Percentiles rank a stretch among this genome's conserved stretches.
Evolutionary conservation across 768 basidiomycete genomes (phyloP).

Genomic region (Rhodotorula babjevae): DNA sequence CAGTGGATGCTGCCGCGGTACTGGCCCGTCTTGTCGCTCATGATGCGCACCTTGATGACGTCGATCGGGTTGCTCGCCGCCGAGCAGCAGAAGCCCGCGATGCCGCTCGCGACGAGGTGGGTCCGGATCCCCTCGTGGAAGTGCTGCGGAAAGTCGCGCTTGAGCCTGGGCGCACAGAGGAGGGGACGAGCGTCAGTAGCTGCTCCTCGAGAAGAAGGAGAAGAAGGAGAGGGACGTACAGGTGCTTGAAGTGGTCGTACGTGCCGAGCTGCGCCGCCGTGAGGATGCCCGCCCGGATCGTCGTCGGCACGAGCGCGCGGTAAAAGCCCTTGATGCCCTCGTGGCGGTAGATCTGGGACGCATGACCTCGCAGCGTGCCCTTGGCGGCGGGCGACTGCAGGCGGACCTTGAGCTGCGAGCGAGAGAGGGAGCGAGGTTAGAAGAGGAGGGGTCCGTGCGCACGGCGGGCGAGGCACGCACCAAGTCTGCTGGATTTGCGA

Average conservation of each 20-base stretch:
- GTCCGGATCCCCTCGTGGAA: conserved; percentile 41
- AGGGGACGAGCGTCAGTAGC: neutral
- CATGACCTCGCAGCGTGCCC: conserved; percentile 27
- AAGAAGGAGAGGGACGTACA: conserved; percentile 5
- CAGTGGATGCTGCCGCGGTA: conserved; percentile 36
- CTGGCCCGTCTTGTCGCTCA: conserved; percentile 38
- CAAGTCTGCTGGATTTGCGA: conserved; percentile 42
- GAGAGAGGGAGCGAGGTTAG: neutral
- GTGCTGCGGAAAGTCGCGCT: conserved; percentile 31
- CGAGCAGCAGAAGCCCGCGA: conserved; percentile 42
- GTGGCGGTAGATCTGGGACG: neutral
- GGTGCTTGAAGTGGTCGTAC: conserved; percentile 41
- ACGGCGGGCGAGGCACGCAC: neutral
- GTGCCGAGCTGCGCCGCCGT: conserved; percentile 38
- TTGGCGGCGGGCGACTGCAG: conserved; percentile 36
- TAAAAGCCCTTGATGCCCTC: conserved; percentile 38
- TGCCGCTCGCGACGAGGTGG: conserved; percentile 37
- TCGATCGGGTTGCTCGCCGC: conserved; percentile 37
- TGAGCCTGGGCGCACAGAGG: conserved; percentile 14
- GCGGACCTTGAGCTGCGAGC: conserved; percentile 40
- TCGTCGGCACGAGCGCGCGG: conserved; percentile 39
- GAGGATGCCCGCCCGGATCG: conserved; percentile 40
- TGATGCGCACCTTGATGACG: conserved; percentile 40
- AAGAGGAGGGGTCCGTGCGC: neutral
- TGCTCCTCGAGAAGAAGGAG: no score